Conservation (phyloP, 306 rosid genomes). For the Styphnolobium japonicum region DNA sequence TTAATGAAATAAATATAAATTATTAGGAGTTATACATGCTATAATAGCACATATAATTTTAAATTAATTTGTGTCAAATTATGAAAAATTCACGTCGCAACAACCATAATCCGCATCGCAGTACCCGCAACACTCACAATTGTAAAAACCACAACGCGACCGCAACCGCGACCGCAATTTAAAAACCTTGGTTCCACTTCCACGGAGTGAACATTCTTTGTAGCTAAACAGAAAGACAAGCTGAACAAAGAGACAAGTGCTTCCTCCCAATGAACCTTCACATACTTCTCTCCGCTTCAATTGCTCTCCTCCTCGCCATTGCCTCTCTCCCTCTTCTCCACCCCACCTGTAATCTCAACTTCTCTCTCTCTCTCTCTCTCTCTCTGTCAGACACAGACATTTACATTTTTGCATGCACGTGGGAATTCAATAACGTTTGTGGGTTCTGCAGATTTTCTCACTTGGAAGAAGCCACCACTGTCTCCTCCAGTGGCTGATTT, state of each 20-base stretch:
- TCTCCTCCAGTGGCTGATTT: conserved; percentile 45
- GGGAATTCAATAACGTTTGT: background rate
- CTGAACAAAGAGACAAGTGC: background rate
- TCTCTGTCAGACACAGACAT: background rate
- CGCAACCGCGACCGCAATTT: too few species aligned
- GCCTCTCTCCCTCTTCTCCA: conserved; percentile 27
- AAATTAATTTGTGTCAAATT: too few species aligned
- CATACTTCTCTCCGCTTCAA: conserved; percentile 25
- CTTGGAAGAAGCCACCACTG: background rate
- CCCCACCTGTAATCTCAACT: background rate
- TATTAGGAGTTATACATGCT: too few species aligned
- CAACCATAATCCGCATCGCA: too few species aligned
- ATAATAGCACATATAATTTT: too few species aligned
- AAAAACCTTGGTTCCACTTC: too few species aligned
- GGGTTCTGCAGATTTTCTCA: conserved; percentile 27
- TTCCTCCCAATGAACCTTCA: background rate
- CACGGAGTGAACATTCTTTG: too few species aligned
- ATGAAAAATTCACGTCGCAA: too few species aligned
- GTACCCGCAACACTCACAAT: too few species aligned
- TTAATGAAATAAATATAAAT: too few species aligned
- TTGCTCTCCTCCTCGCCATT: conserved; percentile 39
- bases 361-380: background rate
- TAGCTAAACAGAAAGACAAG: too few species aligned
- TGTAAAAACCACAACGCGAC: too few species aligned
- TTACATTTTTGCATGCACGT: background rate